Conservation (phyloP, 23 red algal species). For the Pyropia yezoensis region DNA sequence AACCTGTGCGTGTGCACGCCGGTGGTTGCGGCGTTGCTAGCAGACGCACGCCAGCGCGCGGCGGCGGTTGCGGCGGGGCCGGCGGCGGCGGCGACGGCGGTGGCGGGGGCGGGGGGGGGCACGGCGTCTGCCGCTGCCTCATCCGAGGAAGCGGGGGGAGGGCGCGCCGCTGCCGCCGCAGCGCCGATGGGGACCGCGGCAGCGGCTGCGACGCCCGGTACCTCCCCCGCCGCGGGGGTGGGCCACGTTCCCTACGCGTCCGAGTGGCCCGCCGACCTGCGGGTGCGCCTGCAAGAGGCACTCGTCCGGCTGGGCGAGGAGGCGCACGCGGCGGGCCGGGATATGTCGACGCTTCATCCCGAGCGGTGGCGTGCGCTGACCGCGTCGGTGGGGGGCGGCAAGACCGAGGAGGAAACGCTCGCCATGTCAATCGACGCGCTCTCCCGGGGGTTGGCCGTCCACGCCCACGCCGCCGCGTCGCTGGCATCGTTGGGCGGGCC, state of each 20-base stretch:
- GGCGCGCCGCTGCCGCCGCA: no score
- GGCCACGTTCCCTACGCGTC: neutral
- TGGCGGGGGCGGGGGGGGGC: no score
- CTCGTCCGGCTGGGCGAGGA: constrained; percentile 72
- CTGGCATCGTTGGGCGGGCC: neutral
- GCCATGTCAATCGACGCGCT: constrained; percentile 49
- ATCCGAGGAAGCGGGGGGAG: no score
- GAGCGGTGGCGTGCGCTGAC: constrained; percentile 20
- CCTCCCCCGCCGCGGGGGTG: neutral
- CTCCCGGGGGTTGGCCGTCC: constrained; percentile 25
- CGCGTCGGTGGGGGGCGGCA: constrained; percentile 27
- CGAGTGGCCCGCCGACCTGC: constrained; percentile 76
- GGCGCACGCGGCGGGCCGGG: constrained; percentile 11
- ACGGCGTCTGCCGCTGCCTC: no score
- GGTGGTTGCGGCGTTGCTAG: constrained; percentile 19
- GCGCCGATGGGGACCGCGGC: no score
- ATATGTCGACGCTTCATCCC: constrained; percentile 2
- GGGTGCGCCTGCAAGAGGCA: constrained; percentile 78
- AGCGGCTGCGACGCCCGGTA: constrained; percentile 11
- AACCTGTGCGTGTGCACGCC: constrained; percentile 56
- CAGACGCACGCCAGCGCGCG: constrained; percentile 15
- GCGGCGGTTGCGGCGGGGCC: constrained; percentile 8
- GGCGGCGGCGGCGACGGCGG: no score
- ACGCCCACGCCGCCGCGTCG: neutral
- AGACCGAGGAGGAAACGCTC: constrained; percentile 28